Conservation (phyloP, 345 rosid species). For the Salix exigua region DNA sequence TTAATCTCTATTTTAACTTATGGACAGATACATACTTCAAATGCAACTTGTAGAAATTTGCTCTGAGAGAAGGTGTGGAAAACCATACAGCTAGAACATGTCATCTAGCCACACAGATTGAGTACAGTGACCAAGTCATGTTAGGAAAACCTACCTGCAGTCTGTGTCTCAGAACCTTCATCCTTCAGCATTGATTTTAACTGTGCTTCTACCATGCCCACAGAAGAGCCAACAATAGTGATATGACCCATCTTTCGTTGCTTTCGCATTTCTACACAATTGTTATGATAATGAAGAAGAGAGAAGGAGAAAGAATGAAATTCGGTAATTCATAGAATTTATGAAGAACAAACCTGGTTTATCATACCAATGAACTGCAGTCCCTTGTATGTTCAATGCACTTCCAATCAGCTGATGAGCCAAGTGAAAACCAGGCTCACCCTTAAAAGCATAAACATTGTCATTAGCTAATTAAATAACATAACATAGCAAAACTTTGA, state of each 20-base stretch:
- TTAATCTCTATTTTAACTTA: neutral
- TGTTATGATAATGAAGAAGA: neutral
- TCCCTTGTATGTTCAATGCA: constrained; percentile 65
- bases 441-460: constrained; percentile 45
- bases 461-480: constrained; percentile 1
- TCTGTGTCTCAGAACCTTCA: constrained; percentile 34
- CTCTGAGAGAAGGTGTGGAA: neutral
- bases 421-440: constrained; percentile 67
- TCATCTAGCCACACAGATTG: neutral
- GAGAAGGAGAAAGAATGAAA: neutral
- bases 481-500: neutral
- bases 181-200: constrained; percentile 52
- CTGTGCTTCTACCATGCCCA: constrained; percentile 57
- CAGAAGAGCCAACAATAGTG: constrained; percentile 71
- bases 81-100: neutral
- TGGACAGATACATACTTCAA: neutral
- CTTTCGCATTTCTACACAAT: constrained; percentile 70
- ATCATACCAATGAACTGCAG: constrained; percentile 92
- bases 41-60: constrained; percentile 3
- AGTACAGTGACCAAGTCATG: neutral
- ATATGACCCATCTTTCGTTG: constrained; percentile 96
- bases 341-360: constrained; percentile 67
- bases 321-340: neutral
- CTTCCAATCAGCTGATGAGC: constrained; percentile 63
- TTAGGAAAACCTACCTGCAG: constrained; percentile 42